These are phyloP conservation scores for Populus nigra DNA, from an alignment of 345 rosid genomes.

Conservation along the genomic window DNA sequence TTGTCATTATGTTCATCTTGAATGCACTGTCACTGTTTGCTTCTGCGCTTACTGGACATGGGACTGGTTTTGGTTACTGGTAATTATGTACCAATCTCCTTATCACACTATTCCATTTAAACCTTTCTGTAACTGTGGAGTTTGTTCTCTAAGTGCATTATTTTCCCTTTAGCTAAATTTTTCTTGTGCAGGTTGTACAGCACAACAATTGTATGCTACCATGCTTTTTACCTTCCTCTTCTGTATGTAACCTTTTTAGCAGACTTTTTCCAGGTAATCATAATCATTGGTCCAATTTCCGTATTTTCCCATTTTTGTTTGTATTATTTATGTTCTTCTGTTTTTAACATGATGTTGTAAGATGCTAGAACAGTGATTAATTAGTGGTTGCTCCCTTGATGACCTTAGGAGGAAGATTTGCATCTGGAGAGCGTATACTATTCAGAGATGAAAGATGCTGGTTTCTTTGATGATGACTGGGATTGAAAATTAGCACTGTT, in stretches of 20 bases:
- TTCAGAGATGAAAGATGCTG: constrained; percentile 97
- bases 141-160: constrained; percentile 4
- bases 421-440: constrained; percentile 77
- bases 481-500: constrained; percentile 29
- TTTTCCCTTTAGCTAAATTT: neutral
- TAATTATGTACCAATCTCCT: constrained; percentile 42
- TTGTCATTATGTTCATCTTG: constrained; percentile 57
- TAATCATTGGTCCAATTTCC: neutral
- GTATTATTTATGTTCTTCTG: neutral
- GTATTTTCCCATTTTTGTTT: neutral
- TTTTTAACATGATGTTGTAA: neutral
- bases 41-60: constrained; percentile 58
- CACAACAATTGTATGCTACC: constrained; percentile 65
- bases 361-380: neutral
- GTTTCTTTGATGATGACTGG: constrained; percentile 88
- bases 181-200: constrained; percentile 67
- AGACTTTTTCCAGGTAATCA: constrained; percentile 83
- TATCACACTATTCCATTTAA: neutral
- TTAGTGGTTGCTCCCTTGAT: constrained; percentile 3
- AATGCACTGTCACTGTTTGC: constrained; percentile 62
- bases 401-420: constrained; percentile 72
- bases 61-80: constrained; percentile 75
- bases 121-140: neutral
- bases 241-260: constrained; percentile 69
- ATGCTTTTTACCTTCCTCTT: constrained; percentile 81